Base-by-base conservation (phyloP, 1,139 yeast species). In the Saccharomycopsis hybrid region DNA sequence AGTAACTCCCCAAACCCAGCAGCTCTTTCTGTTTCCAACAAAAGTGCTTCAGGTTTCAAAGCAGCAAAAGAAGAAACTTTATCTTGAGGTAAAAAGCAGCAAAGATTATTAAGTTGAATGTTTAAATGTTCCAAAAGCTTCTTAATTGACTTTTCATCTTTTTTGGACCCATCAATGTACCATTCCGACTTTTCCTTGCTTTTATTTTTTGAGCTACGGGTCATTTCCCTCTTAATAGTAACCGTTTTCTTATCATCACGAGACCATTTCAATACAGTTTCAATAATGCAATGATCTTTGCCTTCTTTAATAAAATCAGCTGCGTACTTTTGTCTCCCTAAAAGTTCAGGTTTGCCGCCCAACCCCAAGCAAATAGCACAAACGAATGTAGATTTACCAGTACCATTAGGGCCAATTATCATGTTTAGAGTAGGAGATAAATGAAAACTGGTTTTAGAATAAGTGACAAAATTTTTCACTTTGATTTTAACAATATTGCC, bases 381-480 rank as follows among this genome's bases (percentile, higher is more conserved):
- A 4, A 92, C 96, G 58, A 92, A 78, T 0, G 98, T 88, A 46
- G 94, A 82, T 63, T 94, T 94, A 4, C 99, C 99, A 0, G 96
- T 81, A 39, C 99, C 99, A 62, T 94, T 94, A 4, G 98, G 97
- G 0, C 97, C 98, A 50, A 92, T 85, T 53, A 94, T 85, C 87
- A 94, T 80, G 63, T 94, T 94, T 62, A 94, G 71, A 2, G 83
- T 74, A 0, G 97, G 97, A 0, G 95, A 86, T 48, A 90, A 73
- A 43, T 73, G 71, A 64, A 88, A 90, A 62, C 85, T 92, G 0
- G 92, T 85, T 51, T 78, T 70, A 2, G 81, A 68, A 62, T 90
- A 90, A 0, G 96, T 88, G 60, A 94, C 89, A 69, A 90, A 90
- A 65, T 90, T 86, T 54, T 66, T 67, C 53, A 89, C 76, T 51